A percentile compares a stretch with the other conserved stretches of the same genome.
phyloP scores from a whole-genome alignment of 805 yeast species.

The Metschnikowia continentalis region DNA sequence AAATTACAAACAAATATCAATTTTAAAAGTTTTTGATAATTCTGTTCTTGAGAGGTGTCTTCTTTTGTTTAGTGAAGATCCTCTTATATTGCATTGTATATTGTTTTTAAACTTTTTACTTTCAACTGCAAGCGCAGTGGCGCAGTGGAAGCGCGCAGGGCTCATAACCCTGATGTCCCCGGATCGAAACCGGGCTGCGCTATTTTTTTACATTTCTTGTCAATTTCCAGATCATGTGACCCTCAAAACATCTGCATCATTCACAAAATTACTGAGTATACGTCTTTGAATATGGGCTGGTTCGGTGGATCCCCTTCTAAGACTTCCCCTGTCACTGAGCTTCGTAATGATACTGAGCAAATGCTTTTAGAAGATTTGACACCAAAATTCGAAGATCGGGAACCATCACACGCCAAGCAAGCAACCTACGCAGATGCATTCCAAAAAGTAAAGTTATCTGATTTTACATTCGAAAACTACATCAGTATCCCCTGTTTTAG shows the following conservation, averaged over 20 bases:
- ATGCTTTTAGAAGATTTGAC: slow-evolving; percentile 49
- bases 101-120: no score
- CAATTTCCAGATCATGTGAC: slow-evolving; percentile 5
- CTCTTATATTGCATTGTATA: no score
- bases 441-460: slow-evolving; percentile 40
- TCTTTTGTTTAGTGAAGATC: no score
- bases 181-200: slow-evolving; percentile 97
- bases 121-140: slow-evolving; percentile 68
- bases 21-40: no score
- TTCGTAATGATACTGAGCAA: slow-evolving; percentile 19
- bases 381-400: slow-evolving; percentile 44
- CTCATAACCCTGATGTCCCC: slow-evolving; percentile 98
- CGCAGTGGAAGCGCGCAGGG: slow-evolving; percentile 99
- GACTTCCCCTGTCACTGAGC: slow-evolving; percentile 33
- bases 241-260: neutral
- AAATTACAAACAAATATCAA: no score
- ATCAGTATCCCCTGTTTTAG: slow-evolving; percentile 71
- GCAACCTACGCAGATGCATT: slow-evolving; percentile 36
- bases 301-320: slow-evolving; percentile 37
- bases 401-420: slow-evolving; percentile 16
- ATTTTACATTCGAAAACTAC: slow-evolving; percentile 49
- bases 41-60: no score
- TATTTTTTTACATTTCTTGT: slow-evolving; percentile 36
- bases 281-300: slow-evolving; percentile 36
- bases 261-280: slow-evolving; percentile 8